phyloP scores from a whole-genome alignment of 306 rosid genomes.

The Pachyrhizus erosus region DNA sequence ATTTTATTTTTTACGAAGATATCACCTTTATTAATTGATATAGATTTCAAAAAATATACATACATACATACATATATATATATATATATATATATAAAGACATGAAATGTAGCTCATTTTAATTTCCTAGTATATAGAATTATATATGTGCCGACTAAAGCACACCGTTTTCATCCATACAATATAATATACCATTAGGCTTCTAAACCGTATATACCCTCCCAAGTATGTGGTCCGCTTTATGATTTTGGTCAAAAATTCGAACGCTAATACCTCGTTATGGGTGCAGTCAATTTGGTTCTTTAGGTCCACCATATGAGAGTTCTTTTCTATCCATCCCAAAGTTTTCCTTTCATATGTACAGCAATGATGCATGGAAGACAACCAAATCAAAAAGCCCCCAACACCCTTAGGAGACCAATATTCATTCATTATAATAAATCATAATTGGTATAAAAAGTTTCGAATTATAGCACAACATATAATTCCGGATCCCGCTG shows the following conservation, averaged over 20 bases:
- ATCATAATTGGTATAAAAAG: constrained; percentile 24
- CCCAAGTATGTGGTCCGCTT: constrained; percentile 53
- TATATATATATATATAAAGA: too few relatives aligned
- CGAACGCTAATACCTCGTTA: constrained; percentile 57
- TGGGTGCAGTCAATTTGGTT: constrained; percentile 67
- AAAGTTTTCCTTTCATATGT: constrained; percentile 48
- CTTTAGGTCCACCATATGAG: constrained; percentile 47
- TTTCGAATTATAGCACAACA: constrained; percentile 30
- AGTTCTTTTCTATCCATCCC: constrained; percentile 37
- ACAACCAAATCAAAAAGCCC: constrained; percentile 25
- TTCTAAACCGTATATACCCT: neutral
- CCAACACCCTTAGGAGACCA: neutral
- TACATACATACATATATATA: too few relatives aligned
- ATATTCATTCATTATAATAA: neutral
- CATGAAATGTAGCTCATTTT: too few relatives aligned
- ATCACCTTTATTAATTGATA: neutral
- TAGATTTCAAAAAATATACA: too few relatives aligned
- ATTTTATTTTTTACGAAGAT: neutral
- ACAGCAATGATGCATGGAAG: constrained; percentile 45
- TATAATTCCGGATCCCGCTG: constrained; percentile 38
- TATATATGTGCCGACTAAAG: neutral
- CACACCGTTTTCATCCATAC: neutral
- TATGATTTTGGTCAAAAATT: constrained; percentile 61
- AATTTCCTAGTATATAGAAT: neutral
- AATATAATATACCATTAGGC: neutral